Evolutionary conservation across 768 basidiomycete genomes (phyloP), one percentile per base, ranked within the genome.

Genomic region (Naganishia vishniacii): DNA sequence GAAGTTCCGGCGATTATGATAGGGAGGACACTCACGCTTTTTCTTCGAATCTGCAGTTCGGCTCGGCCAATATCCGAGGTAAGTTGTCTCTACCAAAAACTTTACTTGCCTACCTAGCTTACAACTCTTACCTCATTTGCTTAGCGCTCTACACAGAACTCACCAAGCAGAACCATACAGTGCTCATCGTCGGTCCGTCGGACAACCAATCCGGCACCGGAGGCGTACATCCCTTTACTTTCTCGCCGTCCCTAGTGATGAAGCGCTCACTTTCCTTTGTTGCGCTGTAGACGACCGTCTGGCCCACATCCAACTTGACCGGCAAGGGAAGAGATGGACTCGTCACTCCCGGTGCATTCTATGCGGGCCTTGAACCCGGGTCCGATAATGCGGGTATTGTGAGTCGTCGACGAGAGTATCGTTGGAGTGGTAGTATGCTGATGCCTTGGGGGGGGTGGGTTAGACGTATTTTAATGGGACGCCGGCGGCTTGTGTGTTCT

Each of bases 401-500:
- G n/a, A 44, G 62, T 51, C 16, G 12, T 28, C 18, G 47, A 6
- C 46, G 26, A 11, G 7, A 13, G 45, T 7, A 9, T 20, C 45
- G 8, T 9, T 46, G 13, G 45, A 46, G 45, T 6, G 7, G 23
- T 11, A 25, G 11, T 7, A 46, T 16, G 23, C 13, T 48, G 11
- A 28, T 9, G 47, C 25, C 4, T 37, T 46, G 45, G 18, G 23
- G 9, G 5, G 47, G 7, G 47, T 28, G 25, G 8, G 28, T 13
- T 44, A 63, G 62, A 63, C 62, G 12, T 63, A 63, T 40, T 63
- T 63, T 16, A 63, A 63, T 31, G 62, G 62, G 16, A 63, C 62
- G 16, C 62, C 62, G n/a, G 62, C 62, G 7, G 62, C 62, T 6
- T 63, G 62, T 53, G 62, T 63, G n/a, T 63, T 63, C 34, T 63